Evolutionary conservation across 148 eudicot genomes (phyloP).

Genomic region (Arbutus unedo): DNA sequence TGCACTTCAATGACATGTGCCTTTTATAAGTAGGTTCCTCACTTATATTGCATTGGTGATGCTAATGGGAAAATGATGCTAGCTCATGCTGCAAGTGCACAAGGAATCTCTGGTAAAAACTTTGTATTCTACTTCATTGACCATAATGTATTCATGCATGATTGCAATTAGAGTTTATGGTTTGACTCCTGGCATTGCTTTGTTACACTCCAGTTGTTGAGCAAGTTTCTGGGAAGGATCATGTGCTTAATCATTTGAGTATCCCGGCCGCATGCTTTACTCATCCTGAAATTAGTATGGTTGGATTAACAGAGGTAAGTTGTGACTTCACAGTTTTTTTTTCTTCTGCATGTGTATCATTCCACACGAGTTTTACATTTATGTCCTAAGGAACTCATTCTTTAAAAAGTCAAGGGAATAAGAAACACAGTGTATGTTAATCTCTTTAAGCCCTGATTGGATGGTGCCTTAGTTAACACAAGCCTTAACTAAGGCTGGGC

Average conservation of each 20-base stretch:
- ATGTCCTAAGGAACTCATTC: neutral
- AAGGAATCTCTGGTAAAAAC: constrained; percentile 89
- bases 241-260: constrained; percentile 86
- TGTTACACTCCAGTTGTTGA: constrained; percentile 64
- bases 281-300: constrained; percentile 99
- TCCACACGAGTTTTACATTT: neutral
- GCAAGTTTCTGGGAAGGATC: constrained; percentile 89
- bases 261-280: constrained; percentile 99
- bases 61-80: constrained; percentile 99
- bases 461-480: too few species aligned
- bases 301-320: constrained; percentile 53
- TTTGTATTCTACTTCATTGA: neutral
- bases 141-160: neutral
- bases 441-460: neutral
- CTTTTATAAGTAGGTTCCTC: constrained; percentile 64
- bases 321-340: neutral
- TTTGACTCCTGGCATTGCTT: constrained; percentile 20
- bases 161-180: constrained; percentile 1
- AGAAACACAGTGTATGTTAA: neutral
- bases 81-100: constrained; percentile 99
- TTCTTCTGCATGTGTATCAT: constrained; percentile 1
- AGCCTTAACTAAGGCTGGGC: too few species aligned
- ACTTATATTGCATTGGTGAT: constrained; percentile 98
- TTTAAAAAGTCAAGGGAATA: neutral
- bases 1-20: constrained; percentile 18